These are phyloP conservation scores for Globisporangium barbulae DNA, from an alignment of 352 stramenopile genomes.

Conservation along the genomic window DNA sequence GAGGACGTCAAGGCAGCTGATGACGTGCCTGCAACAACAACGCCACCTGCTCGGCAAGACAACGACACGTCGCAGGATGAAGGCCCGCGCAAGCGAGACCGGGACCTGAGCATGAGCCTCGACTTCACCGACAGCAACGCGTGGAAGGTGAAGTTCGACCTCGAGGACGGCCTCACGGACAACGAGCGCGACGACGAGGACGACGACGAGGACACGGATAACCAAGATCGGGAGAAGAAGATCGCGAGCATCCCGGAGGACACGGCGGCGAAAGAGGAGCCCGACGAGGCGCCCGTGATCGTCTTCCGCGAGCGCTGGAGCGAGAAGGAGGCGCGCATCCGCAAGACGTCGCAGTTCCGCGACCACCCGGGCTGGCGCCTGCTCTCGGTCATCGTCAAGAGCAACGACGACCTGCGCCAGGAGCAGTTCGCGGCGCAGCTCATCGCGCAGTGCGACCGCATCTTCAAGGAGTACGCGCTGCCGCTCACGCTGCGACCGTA, in stretches of 20 bases:
- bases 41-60: slow-evolving; percentile 2
- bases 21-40: not conserved
- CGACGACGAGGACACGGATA: slow-evolving; percentile 4
- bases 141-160: slow-evolving; percentile 73
- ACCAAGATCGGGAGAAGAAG: slow-evolving; percentile 23
- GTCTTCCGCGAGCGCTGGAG: slow-evolving; percentile 81
- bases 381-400: slow-evolving; percentile 96
- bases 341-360: slow-evolving; percentile 45
- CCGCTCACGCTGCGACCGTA: slow-evolving; percentile 94
- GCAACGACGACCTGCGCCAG: slow-evolving; percentile 97
- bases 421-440: slow-evolving; percentile 98
- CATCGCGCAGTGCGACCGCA: slow-evolving; percentile 94
- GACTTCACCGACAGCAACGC: slow-evolving; percentile 68
- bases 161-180: slow-evolving; percentile 64
- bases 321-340: slow-evolving; percentile 73
- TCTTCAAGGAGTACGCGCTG: slow-evolving; percentile 93
- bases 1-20: not conserved
- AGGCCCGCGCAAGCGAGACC: slow-evolving; percentile 23
- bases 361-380: slow-evolving; percentile 62
- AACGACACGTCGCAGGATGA: slow-evolving; percentile 31
- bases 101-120: slow-evolving; percentile 66
- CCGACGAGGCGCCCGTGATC: slow-evolving; percentile 58
- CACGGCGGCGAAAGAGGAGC: slow-evolving; percentile 24
- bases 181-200: slow-evolving; percentile 30
- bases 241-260: slow-evolving; percentile 44